phyloP scores from a whole-genome alignment of 2,329 filamentous ascomycete genomes.

The Pseudocercospora macadamiae region DNA sequence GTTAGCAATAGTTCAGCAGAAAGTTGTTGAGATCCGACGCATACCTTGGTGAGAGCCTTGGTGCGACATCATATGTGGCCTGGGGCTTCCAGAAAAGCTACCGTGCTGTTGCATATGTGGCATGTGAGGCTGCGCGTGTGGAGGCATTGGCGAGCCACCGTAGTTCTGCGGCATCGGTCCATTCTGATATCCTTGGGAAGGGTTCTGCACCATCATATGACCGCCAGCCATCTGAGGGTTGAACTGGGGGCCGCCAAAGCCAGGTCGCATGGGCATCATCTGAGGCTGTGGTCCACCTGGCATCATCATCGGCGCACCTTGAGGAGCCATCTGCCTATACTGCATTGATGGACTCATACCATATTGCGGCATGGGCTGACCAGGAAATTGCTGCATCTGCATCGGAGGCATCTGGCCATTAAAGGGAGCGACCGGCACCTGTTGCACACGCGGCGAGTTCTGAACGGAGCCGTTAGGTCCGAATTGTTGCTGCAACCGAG shows the following conservation, averaged over 20 bases:
- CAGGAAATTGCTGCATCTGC: slow-evolving; percentile 61
- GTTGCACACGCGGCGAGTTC: slow-evolving; percentile 78
- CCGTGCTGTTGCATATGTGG: slow-evolving; percentile 35
- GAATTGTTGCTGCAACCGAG: slow-evolving; percentile 83
- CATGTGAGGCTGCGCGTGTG: slow-evolving; percentile 68
- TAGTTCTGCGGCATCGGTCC: slow-evolving; percentile 68
- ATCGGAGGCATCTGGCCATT: slow-evolving; percentile 55
- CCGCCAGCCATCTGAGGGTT: slow-evolving; percentile 58
- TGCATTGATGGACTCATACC: slow-evolving; percentile 71
- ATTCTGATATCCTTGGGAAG: slow-evolving; percentile 70
- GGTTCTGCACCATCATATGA: slow-evolving; percentile 79
- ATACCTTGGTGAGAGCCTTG: slow-evolving; percentile 83
- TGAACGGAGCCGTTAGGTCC: slow-evolving; percentile 74
- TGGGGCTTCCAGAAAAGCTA: slow-evolving; percentile 77
- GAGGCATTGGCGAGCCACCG: slow-evolving; percentile 67
- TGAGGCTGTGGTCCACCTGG: slow-evolving; percentile 40
- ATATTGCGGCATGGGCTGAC: slow-evolving; percentile 69
- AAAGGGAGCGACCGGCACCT: slow-evolving; percentile 49
- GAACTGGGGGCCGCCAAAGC: slow-evolving; percentile 25
- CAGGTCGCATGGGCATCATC: slow-evolving; percentile 41
- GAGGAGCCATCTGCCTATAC: slow-evolving; percentile 32
- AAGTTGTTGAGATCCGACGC: not conserved
- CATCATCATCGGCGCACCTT: slow-evolving; percentile 32
- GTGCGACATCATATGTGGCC: slow-evolving; percentile 88
- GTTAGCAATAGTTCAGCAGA: not conserved